Conservation (phyloP, 2,329 filamentous ascomycete genomes). For the Ophiocordyceps sinensis region DNA sequence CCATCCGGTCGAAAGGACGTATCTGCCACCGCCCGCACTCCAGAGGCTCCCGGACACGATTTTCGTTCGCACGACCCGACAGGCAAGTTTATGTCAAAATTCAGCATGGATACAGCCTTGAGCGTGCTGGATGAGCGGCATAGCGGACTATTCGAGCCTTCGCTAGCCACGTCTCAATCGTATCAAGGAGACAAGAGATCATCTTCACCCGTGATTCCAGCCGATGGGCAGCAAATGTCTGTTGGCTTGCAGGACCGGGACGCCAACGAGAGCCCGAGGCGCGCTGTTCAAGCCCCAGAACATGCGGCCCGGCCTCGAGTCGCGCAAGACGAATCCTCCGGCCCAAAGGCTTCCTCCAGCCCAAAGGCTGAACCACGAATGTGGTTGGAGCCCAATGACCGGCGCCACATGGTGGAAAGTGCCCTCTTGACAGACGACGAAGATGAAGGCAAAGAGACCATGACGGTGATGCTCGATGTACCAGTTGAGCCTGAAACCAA, state of each 20-base stretch:
- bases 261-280: not conserved
- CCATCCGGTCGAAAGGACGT: not conserved
- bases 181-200: not conserved
- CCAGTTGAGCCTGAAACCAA: conserved; percentile 5
- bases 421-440: conserved; percentile 3
- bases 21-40: not conserved
- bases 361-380: not conserved
- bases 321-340: not conserved
- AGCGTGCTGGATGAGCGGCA: conserved; percentile 4
- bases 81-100: conserved; percentile 12
- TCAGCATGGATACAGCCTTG: conserved; percentile 14
- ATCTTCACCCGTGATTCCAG: too few relatives aligned
- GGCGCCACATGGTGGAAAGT: not conserved
- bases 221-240: too few relatives aligned
- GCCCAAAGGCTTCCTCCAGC: not conserved
- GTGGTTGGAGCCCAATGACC: not conserved
- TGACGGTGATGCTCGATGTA: conserved; percentile 30
- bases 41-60: not conserved
- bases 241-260: too few relatives aligned
- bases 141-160: not conserved
- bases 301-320: not conserved
- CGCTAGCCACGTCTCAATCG: not conserved
- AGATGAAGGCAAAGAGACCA: conserved; percentile 19
- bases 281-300: not conserved
- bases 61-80: not conserved